Evolutionary conservation across 2,329 filamentous ascomycete genomes (phyloP).

Genomic region (Beauveria asiatica): DNA sequence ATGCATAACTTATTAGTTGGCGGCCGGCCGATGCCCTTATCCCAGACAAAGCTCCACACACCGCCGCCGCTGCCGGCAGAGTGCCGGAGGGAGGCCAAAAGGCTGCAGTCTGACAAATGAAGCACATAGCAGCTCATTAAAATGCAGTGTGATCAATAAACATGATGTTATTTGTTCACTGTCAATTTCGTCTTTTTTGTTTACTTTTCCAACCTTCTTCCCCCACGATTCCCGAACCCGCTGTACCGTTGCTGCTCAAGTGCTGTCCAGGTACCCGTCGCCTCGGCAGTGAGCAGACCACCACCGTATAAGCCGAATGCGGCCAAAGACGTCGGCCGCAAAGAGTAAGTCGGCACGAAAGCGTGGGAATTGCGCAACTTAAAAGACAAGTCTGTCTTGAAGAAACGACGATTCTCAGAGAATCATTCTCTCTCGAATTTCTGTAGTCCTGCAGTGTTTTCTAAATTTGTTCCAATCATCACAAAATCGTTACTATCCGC

Average conservation of each 20-base stretch:
- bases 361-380: background rate
- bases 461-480: background rate
- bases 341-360: background rate
- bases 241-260: background rate
- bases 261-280: background rate
- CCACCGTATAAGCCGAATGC: background rate
- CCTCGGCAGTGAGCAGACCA: too few species aligned
- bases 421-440: too few species aligned
- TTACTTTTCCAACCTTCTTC: too few species aligned
- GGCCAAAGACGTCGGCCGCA: background rate
- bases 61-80: background rate
- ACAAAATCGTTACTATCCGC: background rate
- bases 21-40: background rate
- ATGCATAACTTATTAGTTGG: too few species aligned
- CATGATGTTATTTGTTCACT: too few species aligned
- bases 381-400: background rate
- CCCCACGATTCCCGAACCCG: too few species aligned
- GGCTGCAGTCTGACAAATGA: background rate
- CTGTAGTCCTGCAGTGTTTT: too few species aligned
- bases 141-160: too few species aligned
- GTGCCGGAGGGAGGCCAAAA: background rate
- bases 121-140: too few species aligned
- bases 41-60: background rate
- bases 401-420: too few species aligned
- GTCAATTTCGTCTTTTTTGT: too few species aligned